Percentiles rank a stretch among this genome's conserved stretches.
These are phyloP conservation scores for Phytophthora tentaculata DNA, from an alignment of 352 stramenopile genomes.

Conservation along the genomic window DNA sequence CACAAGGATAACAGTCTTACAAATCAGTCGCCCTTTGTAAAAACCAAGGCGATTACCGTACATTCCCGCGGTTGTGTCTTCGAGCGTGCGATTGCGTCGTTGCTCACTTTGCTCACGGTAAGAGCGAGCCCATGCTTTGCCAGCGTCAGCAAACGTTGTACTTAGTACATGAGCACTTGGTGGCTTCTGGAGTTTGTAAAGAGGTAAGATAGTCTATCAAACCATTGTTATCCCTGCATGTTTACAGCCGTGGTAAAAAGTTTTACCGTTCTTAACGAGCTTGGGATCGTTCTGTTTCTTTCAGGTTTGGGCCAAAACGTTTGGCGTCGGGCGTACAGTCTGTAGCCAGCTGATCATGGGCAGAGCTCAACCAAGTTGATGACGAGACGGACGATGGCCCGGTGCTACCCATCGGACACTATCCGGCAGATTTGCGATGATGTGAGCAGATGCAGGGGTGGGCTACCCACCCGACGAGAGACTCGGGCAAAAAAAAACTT, in stretches of 20 bases:
- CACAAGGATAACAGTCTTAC: too few species aligned
- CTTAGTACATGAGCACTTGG: too few species aligned
- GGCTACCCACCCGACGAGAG: not conserved
- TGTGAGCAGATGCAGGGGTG: slow-evolving; percentile 16
- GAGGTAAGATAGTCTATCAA: too few species aligned
- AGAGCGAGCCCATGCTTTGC: not conserved
- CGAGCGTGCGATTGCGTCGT: slow-evolving; percentile 3
- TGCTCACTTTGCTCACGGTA: slow-evolving; percentile 19
- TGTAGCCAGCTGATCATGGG: not conserved
- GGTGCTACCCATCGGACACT: not conserved
- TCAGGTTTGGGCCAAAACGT: too few species aligned
- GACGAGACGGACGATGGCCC: slow-evolving; percentile 5
- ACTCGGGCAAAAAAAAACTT: slow-evolving; percentile 3
- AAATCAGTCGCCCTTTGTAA: not conserved
- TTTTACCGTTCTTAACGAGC: too few species aligned
- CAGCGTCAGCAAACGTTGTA: not conserved
- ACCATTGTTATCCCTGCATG: too few species aligned
- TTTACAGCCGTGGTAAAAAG: too few species aligned
- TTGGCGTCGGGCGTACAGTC: too few species aligned
- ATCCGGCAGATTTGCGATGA: slow-evolving; percentile 24
- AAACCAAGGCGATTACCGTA: not conserved
- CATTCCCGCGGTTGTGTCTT: slow-evolving; percentile 1
- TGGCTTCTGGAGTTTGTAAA: too few species aligned
- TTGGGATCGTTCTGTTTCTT: too few species aligned
- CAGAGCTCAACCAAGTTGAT: slow-evolving; percentile 6